These are phyloP conservation scores for Talaromyces wortmannii DNA, from an alignment of 495 filamentous ascomycete species.

Conservation along the genomic window DNA sequence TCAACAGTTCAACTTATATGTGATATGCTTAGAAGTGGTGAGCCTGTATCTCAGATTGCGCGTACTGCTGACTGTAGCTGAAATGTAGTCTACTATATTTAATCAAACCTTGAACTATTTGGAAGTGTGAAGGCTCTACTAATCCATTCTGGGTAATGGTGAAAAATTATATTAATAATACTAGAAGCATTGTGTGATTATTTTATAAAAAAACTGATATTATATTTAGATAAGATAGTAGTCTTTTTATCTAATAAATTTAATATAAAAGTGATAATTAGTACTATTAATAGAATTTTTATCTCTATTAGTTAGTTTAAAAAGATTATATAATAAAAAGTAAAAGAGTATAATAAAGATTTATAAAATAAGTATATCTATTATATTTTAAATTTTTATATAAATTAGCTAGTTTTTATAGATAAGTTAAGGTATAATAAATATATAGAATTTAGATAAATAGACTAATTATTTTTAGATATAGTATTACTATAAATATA, in stretches of 20 bases:
- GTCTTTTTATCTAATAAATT: neutral
- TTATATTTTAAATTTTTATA: neutral
- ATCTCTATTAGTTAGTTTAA: neutral
- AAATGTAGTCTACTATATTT: too few species aligned
- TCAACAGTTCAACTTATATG: too few species aligned
- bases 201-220: neutral
- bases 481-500: neutral
- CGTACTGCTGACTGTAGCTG: too few species aligned
- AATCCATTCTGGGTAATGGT: neutral
- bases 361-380: neutral
- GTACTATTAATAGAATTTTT: neutral
- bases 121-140: neutral
- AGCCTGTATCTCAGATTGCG: too few species aligned
- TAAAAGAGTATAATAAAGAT: neutral
- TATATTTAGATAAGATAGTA: neutral
- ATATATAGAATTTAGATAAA: neutral
- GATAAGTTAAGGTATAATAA: too few species aligned
- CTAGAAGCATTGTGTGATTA: neutral
- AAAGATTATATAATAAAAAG: neutral
- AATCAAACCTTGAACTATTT: neutral
- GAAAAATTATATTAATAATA: neutral
- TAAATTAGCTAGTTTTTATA: neutral
- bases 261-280: neutral
- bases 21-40: too few species aligned
- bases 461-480: neutral